These are phyloP conservation scores for Beauveria medogensis DNA, from an alignment of 2,329 filamentous ascomycete genomes.

Conservation along the genomic window DNA sequence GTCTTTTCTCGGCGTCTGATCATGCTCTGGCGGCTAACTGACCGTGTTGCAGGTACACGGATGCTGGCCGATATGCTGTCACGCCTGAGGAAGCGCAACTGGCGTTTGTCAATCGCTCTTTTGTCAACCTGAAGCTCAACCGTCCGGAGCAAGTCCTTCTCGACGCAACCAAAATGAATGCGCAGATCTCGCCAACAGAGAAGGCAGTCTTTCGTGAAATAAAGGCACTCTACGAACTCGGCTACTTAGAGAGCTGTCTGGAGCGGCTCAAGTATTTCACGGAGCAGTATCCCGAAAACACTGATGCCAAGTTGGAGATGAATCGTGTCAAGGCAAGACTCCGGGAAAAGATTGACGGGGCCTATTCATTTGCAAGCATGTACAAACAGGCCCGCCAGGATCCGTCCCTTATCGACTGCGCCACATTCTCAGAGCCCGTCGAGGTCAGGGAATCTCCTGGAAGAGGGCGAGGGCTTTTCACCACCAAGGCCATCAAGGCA, in stretches of 20 bases:
- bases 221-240: conserved; percentile 35
- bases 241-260: conserved; percentile 28
- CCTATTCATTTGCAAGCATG: conserved; percentile 31
- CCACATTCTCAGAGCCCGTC: conserved; percentile 36
- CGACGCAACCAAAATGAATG: conserved; percentile 18
- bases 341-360: conserved; percentile 30
- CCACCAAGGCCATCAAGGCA: conserved; percentile 34
- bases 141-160: conserved; percentile 22
- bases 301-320: conserved; percentile 21
- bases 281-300: conserved; percentile 27
- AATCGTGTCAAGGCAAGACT: conserved; percentile 23
- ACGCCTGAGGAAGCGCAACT: conserved; percentile 27
- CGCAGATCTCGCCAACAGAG: conserved; percentile 22
- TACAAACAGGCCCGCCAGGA: conserved; percentile 26
- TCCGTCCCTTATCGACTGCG: conserved; percentile 37
- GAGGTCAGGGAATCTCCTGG: conserved; percentile 30
- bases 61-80: conserved; percentile 23
- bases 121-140: conserved; percentile 23
- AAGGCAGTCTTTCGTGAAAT: conserved; percentile 37
- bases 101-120: conserved; percentile 28
- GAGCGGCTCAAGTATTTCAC: conserved; percentile 25
- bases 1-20: conserved; percentile 2
- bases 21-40: neutral
- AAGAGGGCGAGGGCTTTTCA: conserved; percentile 43
- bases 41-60: conserved; percentile 25